Percentiles rank a stretch among this genome's conserved stretches.
These are phyloP conservation scores for Bjerkandera adusta DNA, from an alignment of 1,284 basidiomycete species.

Conservation along the genomic window DNA sequence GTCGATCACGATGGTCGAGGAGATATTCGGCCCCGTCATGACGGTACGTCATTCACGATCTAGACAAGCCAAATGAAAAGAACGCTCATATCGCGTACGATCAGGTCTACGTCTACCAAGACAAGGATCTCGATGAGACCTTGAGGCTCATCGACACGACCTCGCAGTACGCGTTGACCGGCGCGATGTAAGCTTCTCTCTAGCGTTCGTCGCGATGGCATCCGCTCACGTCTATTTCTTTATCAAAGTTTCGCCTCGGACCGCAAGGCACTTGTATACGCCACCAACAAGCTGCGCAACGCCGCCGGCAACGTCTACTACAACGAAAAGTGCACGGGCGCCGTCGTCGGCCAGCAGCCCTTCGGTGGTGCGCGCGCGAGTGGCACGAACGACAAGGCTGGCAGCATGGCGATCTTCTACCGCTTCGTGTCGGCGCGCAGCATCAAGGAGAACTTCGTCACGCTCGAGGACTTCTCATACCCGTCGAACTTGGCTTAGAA, in stretches of 20 bases:
- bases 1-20: conserved; percentile 90
- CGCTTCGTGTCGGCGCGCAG: conserved; percentile 87
- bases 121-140: conserved; percentile 82
- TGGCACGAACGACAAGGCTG: conserved; percentile 98
- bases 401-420: conserved; percentile 88
- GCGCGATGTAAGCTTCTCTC: conserved; percentile 64
- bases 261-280: conserved; percentile 72
- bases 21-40: conserved; percentile 96
- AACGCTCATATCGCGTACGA: conserved; percentile 1
- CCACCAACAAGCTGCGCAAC: conserved; percentile 81
- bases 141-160: conserved; percentile 87
- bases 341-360: conserved; percentile 94
- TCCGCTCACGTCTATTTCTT: conserved; percentile 1
- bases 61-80: neutral
- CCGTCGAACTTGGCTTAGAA: conserved; percentile 79
- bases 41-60: conserved; percentile 54
- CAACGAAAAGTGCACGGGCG: conserved; percentile 96
- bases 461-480: conserved; percentile 75
- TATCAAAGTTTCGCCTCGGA: conserved; percentile 73
- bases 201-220: neutral
- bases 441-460: conserved; percentile 95
- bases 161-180: conserved; percentile 89
- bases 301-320: conserved; percentile 92
- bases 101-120: conserved; percentile 83
- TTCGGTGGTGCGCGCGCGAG: conserved; percentile 93